phyloP scores from a whole-genome alignment of 768 basidiomycete genomes.

The Trametes maxima region DNA sequence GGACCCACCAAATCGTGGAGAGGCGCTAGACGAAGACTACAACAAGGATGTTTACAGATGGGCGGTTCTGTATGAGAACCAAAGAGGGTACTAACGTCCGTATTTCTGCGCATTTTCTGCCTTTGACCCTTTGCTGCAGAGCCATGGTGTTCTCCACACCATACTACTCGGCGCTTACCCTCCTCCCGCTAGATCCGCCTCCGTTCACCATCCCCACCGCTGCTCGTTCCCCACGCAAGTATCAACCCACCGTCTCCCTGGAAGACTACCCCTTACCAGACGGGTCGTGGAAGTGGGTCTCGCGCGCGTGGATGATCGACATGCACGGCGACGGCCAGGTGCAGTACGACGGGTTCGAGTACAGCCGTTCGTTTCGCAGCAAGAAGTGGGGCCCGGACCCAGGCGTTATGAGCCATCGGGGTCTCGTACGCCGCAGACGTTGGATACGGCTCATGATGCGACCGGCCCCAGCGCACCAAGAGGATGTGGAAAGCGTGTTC shows the following conservation, averaged over 20 bases:
- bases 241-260: conserved; percentile 60
- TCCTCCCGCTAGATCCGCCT: conserved; percentile 72
- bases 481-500: conserved; percentile 4
- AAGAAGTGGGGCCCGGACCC: conserved; percentile 67
- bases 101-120: not conserved
- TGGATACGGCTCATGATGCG: conserved; percentile 88
- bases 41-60: conserved; percentile 65
- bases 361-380: conserved; percentile 75
- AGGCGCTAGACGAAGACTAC: conserved; percentile 23
- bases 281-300: conserved; percentile 82
- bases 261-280: conserved; percentile 74
- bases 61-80: conserved; percentile 83
- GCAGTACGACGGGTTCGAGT: conserved; percentile 84
- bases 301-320: conserved; percentile 83
- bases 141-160: conserved; percentile 72
- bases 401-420: conserved; percentile 61
- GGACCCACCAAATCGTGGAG: not conserved
- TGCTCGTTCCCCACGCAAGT: conserved; percentile 36
- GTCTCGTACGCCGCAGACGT: conserved; percentile 76
- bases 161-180: conserved; percentile 68
- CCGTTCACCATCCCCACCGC: conserved; percentile 65
- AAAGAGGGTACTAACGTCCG: conserved; percentile 61
- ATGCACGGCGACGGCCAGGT: conserved; percentile 82
- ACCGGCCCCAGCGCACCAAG: conserved; percentile 42
- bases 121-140: conserved; percentile 31